Conservation (phyloP, 352 stramenopile species). For the Pythium periplocum region DNA sequence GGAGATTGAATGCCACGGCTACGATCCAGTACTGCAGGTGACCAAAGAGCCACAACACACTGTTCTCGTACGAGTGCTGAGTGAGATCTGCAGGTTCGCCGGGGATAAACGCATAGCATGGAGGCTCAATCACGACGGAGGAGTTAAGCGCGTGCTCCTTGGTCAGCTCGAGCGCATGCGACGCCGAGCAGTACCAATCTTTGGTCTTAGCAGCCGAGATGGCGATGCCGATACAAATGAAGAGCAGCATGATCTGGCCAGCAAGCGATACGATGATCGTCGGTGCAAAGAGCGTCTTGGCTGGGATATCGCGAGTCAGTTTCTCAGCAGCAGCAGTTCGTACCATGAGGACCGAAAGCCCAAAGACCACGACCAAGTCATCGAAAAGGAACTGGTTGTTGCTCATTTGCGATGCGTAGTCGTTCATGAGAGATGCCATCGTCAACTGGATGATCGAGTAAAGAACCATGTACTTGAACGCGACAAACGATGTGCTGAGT, state of each 20-base stretch:
- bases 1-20: slow-evolving; percentile 57
- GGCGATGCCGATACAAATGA: slow-evolving; percentile 51
- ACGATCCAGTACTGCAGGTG: slow-evolving; percentile 78
- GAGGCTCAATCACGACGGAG: slow-evolving; percentile 30
- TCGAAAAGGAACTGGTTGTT: slow-evolving; percentile 80
- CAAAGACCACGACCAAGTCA: slow-evolving; percentile 65
- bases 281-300: slow-evolving; percentile 58
- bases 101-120: slow-evolving; percentile 63
- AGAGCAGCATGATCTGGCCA: slow-evolving; percentile 48
- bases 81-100: slow-evolving; percentile 49
- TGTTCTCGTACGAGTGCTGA: slow-evolving; percentile 73
- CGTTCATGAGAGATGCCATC: slow-evolving; percentile 59
- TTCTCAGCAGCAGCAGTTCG: slow-evolving; percentile 34
- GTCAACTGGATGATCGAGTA: slow-evolving; percentile 88
- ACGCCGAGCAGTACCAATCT: slow-evolving; percentile 60
- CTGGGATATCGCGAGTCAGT: slow-evolving; percentile 37
- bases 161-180: slow-evolving; percentile 37
- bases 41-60: slow-evolving; percentile 70
- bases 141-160: slow-evolving; percentile 14
- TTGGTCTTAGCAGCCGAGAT: slow-evolving; percentile 43
- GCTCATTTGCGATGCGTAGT: slow-evolving; percentile 60
- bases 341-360: slow-evolving; percentile 70
- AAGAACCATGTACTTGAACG: slow-evolving; percentile 91
- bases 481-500: slow-evolving; percentile 83
- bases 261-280: slow-evolving; percentile 53